phyloP scores from a whole-genome alignment of 441 rosid species.

The Manihot esculenta region DNA sequence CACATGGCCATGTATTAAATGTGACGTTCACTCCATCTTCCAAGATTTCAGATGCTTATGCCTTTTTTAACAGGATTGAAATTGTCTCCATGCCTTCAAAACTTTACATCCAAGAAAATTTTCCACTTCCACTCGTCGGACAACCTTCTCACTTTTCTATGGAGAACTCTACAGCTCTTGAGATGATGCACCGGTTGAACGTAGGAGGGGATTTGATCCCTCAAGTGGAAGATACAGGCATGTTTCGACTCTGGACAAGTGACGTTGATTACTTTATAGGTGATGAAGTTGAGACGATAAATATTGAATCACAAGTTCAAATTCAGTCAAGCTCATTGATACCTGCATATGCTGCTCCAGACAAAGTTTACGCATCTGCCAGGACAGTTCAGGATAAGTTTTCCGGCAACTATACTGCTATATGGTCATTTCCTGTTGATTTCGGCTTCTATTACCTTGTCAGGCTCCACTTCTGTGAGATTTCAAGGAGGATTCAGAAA shows the following conservation, averaged over 20 bases:
- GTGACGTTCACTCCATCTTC: conserved; percentile 60
- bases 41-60: conserved; percentile 42
- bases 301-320: conserved; percentile 35
- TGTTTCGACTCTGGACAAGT: conserved; percentile 57
- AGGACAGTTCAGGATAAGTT: conserved; percentile 54
- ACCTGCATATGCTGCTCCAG: conserved; percentile 61
- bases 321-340: conserved; percentile 33
- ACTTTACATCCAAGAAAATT: conserved; percentile 45
- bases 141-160: conserved; percentile 22
- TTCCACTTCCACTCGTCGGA: conserved; percentile 39
- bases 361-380: conserved; percentile 56
- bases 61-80: conserved; percentile 77
- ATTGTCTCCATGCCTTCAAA: conserved; percentile 67
- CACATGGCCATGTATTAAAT: conserved; percentile 40
- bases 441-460: conserved; percentile 65
- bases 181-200: conserved; percentile 62
- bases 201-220: conserved; percentile 67
- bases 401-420: conserved; percentile 36
- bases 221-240: conserved; percentile 54
- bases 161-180: conserved; percentile 60
- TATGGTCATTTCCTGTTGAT: conserved; percentile 68
- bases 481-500: conserved; percentile 29
- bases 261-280: conserved; percentile 56
- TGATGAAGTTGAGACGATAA: conserved; percentile 39
- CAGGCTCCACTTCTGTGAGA: conserved; percentile 86